phyloP scores from a whole-genome alignment of 2,329 filamentous ascomycete genomes.

The Gaeumannomyces tritici region DNA sequence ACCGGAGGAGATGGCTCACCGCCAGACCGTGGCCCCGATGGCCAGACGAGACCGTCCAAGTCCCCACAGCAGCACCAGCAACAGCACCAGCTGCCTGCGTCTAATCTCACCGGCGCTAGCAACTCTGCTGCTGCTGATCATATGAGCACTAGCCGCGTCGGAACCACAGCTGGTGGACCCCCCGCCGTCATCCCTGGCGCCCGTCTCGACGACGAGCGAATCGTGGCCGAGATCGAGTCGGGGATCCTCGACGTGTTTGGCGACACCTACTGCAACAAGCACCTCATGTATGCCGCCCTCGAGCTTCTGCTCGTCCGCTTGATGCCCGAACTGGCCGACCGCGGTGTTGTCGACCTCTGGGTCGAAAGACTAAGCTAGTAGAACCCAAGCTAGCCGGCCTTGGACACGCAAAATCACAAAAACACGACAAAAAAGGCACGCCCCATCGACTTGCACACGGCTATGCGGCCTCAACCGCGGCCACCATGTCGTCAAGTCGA shows the following conservation, averaged over 20 bases:
- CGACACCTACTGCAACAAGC: slow-evolving; percentile 86
- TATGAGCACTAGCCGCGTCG: background rate
- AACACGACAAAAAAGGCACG: no score
- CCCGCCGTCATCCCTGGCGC: no score
- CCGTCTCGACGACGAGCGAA: slow-evolving; percentile 30
- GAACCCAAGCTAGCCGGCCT: no score
- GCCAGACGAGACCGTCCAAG: background rate
- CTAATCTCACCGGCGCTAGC: background rate
- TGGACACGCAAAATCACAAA: no score
- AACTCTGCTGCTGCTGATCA: slow-evolving; percentile 4
- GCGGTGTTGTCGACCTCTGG: slow-evolving; percentile 61
- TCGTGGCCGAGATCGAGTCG: slow-evolving; percentile 50
- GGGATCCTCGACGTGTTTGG: slow-evolving; percentile 63
- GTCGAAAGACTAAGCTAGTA: slow-evolving; percentile 51
- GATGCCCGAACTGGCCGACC: slow-evolving; percentile 73
- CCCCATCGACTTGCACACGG: no score
- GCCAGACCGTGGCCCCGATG: background rate
- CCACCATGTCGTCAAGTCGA: no score
- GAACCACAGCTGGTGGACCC: no score
- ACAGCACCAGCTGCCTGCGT: background rate
- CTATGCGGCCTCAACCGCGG: no score
- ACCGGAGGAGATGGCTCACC: background rate
- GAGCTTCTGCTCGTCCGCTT: slow-evolving; percentile 75
- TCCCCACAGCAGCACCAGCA: background rate
- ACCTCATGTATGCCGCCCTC: slow-evolving; percentile 72